phyloP scores from a whole-genome alignment of 495 filamentous ascomycete species.

The Achaetomiella virescens region DNA sequence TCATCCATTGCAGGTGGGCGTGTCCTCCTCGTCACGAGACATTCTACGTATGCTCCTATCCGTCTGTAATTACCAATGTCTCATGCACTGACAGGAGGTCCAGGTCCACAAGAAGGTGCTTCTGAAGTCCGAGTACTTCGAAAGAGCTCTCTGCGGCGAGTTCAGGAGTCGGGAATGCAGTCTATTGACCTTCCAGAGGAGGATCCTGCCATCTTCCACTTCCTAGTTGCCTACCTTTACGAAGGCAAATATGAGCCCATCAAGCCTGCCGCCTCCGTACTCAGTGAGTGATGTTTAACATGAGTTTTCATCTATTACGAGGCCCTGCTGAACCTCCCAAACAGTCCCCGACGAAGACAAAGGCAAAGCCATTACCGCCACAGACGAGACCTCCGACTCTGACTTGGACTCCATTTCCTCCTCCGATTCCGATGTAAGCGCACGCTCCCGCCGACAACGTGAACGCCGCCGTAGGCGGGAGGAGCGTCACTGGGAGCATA shows the following conservation, averaged over 20 bases:
- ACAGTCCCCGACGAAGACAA: conserved; percentile 35
- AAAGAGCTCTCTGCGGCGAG: conserved; percentile 37
- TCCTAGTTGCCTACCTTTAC: conserved; percentile 45
- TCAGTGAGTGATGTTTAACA: conserved; percentile 22
- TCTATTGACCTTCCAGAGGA: conserved; percentile 44
- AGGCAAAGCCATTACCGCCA: conserved; percentile 25
- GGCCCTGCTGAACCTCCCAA: background rate
- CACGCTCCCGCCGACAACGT: conserved; percentile 28
- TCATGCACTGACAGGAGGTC: background rate
- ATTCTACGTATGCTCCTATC: conserved; percentile 32
- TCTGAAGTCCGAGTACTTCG: conserved; percentile 40
- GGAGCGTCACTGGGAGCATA: conserved; percentile 33
- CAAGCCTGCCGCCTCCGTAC: conserved; percentile 31
- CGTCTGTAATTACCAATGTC: background rate
- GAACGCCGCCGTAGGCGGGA: conserved; percentile 32
- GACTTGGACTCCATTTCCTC: conserved; percentile 26
- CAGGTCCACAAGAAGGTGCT: conserved; percentile 41
- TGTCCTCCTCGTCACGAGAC: conserved; percentile 29
- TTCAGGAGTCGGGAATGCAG: conserved; percentile 38
- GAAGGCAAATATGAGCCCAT: conserved; percentile 43
- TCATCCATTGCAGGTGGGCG: conserved; percentile 40
- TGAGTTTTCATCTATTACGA: background rate
- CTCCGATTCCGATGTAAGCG: conserved; percentile 29
- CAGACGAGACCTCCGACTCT: conserved; percentile 23
- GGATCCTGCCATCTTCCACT: conserved; percentile 43